phyloP scores from a whole-genome alignment of 2,329 filamentous ascomycete genomes.

The Tolypocladium album region DNA sequence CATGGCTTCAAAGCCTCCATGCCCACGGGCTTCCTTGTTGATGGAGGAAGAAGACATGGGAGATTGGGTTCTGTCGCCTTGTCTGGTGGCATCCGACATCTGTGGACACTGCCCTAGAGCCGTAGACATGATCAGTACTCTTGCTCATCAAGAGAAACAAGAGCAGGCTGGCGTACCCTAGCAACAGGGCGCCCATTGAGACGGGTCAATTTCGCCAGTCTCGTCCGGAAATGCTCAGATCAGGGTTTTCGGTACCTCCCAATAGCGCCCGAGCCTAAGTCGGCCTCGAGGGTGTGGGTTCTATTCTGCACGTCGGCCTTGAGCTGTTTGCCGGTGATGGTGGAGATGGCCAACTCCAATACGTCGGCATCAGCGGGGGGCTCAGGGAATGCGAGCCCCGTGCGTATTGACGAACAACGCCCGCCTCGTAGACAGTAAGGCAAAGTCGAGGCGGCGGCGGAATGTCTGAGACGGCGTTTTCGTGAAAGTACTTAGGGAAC shows the following conservation, averaged over 20 bases:
- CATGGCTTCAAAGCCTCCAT: constrained; percentile 11
- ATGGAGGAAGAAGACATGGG: constrained; percentile 11
- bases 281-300: not conserved
- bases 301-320: constrained; percentile 1
- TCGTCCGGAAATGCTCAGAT: constrained; percentile 2
- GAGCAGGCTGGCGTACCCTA: constrained; percentile 4
- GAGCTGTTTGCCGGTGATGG: constrained; percentile 4
- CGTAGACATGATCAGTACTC: constrained; percentile 6
- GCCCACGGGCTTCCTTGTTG: constrained; percentile 8
- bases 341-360: not conserved
- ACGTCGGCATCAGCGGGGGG: constrained; percentile 2
- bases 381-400: not conserved
- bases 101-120: constrained; percentile 3
- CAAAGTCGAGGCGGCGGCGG: not conserved
- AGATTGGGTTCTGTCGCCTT: constrained; percentile 4
- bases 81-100: constrained; percentile 5
- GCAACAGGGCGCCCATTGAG: constrained; percentile 7
- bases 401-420: not conserved
- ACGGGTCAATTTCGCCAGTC: constrained; percentile 5
- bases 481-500: not conserved
- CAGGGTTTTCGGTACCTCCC: constrained; percentile 1
- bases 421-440: not conserved
- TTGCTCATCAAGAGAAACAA: not conserved
- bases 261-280: constrained; percentile 1
- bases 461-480: constrained; percentile 1